Evolutionary conservation across 306 rosid species (phyloP).

Genomic region (Vigna hirtella): DNA sequence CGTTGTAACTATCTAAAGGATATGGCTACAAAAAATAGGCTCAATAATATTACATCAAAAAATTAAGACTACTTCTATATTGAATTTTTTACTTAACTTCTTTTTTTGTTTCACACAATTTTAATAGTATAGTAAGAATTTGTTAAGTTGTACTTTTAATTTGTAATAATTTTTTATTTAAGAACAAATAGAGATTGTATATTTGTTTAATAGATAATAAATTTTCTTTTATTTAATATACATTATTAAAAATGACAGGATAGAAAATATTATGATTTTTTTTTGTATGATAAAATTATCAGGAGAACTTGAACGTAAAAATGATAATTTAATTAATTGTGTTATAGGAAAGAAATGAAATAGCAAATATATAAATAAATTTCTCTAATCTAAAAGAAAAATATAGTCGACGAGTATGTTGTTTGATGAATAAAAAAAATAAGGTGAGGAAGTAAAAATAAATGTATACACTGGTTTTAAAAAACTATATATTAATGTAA

Average conservation of each 20-base stretch:
- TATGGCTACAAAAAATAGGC: slow-evolving; percentile 36
- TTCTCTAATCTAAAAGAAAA: too few species aligned
- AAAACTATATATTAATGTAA: too few species aligned
- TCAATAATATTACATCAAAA: slow-evolving; percentile 25
- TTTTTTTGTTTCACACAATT: neutral
- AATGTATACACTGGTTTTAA: too few species aligned
- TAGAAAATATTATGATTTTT: neutral
- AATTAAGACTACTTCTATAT: neutral
- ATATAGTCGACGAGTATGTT: too few species aligned
- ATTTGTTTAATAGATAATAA: neutral
- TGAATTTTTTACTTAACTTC: neutral
- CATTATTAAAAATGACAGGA: neutral
- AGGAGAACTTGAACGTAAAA: neutral
- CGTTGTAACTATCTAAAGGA: slow-evolving; percentile 60
- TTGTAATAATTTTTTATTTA: neutral
- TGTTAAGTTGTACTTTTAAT: neutral
- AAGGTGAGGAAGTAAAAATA: too few species aligned
- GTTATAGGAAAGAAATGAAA: too few species aligned
- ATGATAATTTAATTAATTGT: too few species aligned
- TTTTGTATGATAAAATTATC: neutral
- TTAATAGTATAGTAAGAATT: neutral
- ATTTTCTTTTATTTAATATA: neutral
- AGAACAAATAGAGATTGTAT: neutral
- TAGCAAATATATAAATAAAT: too few species aligned
- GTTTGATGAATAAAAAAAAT: too few species aligned